Evolutionary conservation across 495 filamentous ascomycete genomes (phyloP).

Genomic region (Bacidia rubella): DNA sequence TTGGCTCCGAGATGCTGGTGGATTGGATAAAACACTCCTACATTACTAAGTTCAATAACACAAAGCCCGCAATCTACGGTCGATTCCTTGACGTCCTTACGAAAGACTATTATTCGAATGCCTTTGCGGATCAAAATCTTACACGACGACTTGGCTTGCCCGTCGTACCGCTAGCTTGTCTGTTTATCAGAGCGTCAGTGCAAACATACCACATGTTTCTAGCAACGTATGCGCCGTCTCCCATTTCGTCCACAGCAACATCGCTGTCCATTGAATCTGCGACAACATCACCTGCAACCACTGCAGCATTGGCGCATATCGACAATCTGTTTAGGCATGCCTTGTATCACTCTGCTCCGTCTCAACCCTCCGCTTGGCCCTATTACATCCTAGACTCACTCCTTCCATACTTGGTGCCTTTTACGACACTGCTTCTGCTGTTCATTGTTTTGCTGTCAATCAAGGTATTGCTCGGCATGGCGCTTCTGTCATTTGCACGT

Average conservation of each 20-base stretch:
- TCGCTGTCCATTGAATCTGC: constrained; percentile 45
- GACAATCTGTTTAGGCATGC: constrained; percentile 33
- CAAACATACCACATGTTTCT: constrained; percentile 99
- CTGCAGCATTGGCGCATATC: constrained; percentile 57
- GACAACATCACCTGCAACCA: constrained; percentile 51
- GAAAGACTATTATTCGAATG: constrained; percentile 96
- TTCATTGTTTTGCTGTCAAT: constrained; percentile 35
- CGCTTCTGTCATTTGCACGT: constrained; percentile 43
- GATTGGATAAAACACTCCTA: constrained; percentile 98
- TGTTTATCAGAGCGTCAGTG: constrained; percentile 87
- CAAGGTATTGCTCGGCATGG: constrained; percentile 38
- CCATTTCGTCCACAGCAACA: constrained; percentile 54
- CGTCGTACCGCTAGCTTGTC: constrained; percentile 79
- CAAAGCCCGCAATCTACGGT: constrained; percentile 74
- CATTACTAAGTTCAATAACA: constrained; percentile 97
- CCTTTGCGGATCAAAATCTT: constrained; percentile 78
- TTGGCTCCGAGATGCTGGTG: constrained; percentile 92
- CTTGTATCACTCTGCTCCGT: constrained; percentile 12
- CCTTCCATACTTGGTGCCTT: constrained; percentile 40
- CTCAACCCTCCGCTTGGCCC: background rate
- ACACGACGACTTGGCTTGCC: constrained; percentile 84
- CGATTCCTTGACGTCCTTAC: constrained; percentile 84
- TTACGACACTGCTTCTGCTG: constrained; percentile 20
- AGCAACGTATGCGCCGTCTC: constrained; percentile 63
- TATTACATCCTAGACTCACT: constrained; percentile 41